Percentiles rank a stretch among this genome's conserved stretches.
Conservation (phyloP, 306 rosid genomes). For the Biancaea sappan region DNA sequence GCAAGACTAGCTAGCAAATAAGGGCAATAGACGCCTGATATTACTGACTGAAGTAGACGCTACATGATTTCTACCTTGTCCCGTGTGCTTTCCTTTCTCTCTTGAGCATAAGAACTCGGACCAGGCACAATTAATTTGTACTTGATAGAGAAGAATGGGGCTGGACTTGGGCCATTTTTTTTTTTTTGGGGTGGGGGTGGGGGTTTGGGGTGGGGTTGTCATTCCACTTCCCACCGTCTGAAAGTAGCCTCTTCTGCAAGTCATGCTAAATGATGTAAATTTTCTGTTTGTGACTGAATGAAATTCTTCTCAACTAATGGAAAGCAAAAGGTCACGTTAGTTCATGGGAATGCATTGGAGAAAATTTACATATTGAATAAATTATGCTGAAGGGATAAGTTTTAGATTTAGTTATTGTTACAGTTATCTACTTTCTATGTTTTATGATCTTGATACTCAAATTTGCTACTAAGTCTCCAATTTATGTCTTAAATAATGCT, state of each 20-base stretch:
- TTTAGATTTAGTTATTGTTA: neutral
- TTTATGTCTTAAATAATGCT: slow-evolving; percentile 24
- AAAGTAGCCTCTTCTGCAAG: slow-evolving; percentile 13
- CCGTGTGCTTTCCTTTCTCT: neutral
- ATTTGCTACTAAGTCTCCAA: neutral
- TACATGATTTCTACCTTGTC: neutral
- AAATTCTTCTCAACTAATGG: slow-evolving; percentile 4
- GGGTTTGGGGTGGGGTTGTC: neutral
- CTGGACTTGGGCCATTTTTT: neutral
- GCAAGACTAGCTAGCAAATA: neutral
- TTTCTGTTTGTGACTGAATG: slow-evolving; percentile 16
- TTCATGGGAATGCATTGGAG: slow-evolving; percentile 4
- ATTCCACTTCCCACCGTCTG: neutral
- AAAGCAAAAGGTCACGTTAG: neutral
- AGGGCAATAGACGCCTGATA: slow-evolving; percentile 22
- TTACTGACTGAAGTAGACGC: slow-evolving; percentile 4
- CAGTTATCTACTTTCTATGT: neutral
- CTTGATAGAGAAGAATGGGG: neutral
- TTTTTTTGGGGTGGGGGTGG: too few relatives aligned
- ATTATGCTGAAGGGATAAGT: neutral
- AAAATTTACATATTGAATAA: neutral
- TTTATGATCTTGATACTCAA: neutral
- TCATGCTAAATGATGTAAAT: slow-evolving; percentile 12
- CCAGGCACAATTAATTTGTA: slow-evolving; percentile 15
- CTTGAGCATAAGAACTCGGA: slow-evolving; percentile 3